These are phyloP conservation scores for Sarocladiaceae sp. DNA, from an alignment of 2,329 filamentous ascomycete species.

Conservation along the genomic window DNA sequence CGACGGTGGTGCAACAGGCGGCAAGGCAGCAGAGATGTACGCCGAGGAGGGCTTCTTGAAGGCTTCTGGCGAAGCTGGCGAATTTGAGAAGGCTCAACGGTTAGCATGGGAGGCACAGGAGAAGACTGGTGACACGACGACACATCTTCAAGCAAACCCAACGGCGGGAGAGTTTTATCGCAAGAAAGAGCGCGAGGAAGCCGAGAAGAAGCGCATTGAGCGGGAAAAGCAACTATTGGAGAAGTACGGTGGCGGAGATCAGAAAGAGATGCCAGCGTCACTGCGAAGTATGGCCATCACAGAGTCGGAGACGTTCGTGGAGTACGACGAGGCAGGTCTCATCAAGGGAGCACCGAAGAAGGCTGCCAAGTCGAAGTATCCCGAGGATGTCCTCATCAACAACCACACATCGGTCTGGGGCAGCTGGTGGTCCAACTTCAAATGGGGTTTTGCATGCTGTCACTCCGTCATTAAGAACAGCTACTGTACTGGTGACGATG, in stretches of 20 bases:
- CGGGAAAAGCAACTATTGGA: constrained; percentile 66
- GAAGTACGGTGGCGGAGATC: constrained; percentile 71
- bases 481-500: constrained; percentile 91
- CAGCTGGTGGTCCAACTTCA: constrained; percentile 93
- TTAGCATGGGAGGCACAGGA: constrained; percentile 97
- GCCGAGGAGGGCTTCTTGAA: constrained; percentile 91
- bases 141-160: constrained; percentile 93
- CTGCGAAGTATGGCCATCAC: constrained; percentile 62
- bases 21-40: constrained; percentile 74
- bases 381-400: constrained; percentile 79
- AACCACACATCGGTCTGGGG: constrained; percentile 94
- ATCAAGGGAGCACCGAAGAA: constrained; percentile 82
- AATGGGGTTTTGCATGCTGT: constrained; percentile 95
- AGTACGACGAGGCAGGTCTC: constrained; percentile 85
- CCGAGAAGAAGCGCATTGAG: constrained; percentile 60
- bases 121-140: constrained; percentile 65
- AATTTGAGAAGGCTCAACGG: constrained; percentile 81
- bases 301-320: constrained; percentile 81
- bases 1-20: constrained; percentile 71
- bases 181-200: constrained; percentile 72
- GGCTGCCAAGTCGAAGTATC: constrained; percentile 80
- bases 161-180: constrained; percentile 82
- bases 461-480: constrained; percentile 92
- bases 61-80: constrained; percentile 82
- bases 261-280: constrained; percentile 48